Percentiles rank a stretch among this genome's conserved stretches.
phyloP scores from a whole-genome alignment of 1,284 basidiomycete species.

The Apiotrichum sp. region DNA sequence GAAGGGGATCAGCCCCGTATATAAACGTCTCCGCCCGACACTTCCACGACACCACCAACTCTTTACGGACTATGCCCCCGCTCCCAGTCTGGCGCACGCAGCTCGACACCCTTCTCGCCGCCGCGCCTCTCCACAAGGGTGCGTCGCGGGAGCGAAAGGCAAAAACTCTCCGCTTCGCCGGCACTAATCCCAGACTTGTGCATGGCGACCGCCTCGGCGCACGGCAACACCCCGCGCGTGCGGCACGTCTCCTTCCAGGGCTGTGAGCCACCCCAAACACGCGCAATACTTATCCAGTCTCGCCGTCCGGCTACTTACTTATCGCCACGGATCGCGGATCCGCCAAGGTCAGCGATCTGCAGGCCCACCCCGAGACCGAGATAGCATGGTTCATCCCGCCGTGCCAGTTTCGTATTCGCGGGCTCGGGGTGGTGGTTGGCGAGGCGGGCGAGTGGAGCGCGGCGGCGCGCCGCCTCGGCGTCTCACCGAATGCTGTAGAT shows the following conservation, averaged over 20 bases:
- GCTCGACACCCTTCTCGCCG: background rate
- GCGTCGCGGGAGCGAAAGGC: background rate
- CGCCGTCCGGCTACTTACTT: slow-evolving; percentile 6
- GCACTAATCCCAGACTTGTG: background rate
- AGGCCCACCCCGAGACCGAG: slow-evolving; percentile 5
- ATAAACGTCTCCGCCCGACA: no score
- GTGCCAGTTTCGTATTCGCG: slow-evolving; percentile 16
- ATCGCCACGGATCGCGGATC: slow-evolving; percentile 7
- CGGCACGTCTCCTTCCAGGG: slow-evolving; percentile 1
- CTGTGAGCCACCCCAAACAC: background rate
- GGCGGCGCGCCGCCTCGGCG: background rate
- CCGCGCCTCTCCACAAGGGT: background rate
- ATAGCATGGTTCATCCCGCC: slow-evolving; percentile 11
- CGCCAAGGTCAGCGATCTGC: slow-evolving; percentile 6
- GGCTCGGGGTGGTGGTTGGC: slow-evolving; percentile 6
- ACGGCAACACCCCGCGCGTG: slow-evolving; percentile 2
- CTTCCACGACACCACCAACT: background rate
- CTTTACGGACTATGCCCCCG: background rate
- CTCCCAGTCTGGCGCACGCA: background rate
- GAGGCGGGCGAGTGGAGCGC: slow-evolving; percentile 3
- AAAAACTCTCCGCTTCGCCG: no score
- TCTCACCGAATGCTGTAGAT: background rate
- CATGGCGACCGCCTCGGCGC: background rate
- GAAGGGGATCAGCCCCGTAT: no score
- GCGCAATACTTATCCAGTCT: slow-evolving; percentile 1